Conservation (phyloP, 2,329 filamentous ascomycete species). For the Aspergillus sp. region DNA sequence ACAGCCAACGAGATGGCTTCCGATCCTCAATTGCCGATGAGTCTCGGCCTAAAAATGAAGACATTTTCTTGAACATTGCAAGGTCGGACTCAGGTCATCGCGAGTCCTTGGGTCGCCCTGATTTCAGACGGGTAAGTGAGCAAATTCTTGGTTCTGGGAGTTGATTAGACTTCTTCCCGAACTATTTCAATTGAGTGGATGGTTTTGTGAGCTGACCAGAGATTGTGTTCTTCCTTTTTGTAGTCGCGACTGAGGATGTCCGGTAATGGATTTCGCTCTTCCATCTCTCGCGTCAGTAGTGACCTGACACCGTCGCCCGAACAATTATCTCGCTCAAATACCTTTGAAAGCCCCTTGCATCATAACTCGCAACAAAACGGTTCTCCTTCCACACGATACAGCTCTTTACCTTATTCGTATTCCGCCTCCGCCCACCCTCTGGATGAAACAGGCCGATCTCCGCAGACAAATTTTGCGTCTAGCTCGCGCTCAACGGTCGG, state of each 20-base stretch:
- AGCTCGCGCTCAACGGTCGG: constrained; percentile 39
- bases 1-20: constrained; percentile 30
- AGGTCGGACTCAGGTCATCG: constrained; percentile 40
- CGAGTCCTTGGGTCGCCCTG: constrained; percentile 38
- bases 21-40: constrained; percentile 39
- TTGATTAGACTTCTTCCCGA: constrained; percentile 1
- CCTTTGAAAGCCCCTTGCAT: constrained; percentile 35
- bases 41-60: constrained; percentile 40
- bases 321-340: constrained; percentile 30
- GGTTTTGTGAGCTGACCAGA: constrained; percentile 18
- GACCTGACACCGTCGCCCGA: constrained; percentile 41
- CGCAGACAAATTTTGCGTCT: constrained; percentile 33
- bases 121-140: constrained; percentile 39
- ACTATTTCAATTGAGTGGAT: background rate
- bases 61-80: constrained; percentile 50
- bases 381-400: constrained; percentile 31
- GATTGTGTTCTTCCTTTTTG: constrained; percentile 9
- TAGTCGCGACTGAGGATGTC: constrained; percentile 41
- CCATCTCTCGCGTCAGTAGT: constrained; percentile 28
- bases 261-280: constrained; percentile 35
- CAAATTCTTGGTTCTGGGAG: constrained; percentile 2
- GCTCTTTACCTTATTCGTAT: constrained; percentile 27
- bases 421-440: constrained; percentile 40
- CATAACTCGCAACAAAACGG: constrained; percentile 30
- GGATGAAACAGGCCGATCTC: constrained; percentile 36